phyloP scores from a whole-genome alignment of 257 asterid species.

The Salvia miltiorrhiza region DNA sequence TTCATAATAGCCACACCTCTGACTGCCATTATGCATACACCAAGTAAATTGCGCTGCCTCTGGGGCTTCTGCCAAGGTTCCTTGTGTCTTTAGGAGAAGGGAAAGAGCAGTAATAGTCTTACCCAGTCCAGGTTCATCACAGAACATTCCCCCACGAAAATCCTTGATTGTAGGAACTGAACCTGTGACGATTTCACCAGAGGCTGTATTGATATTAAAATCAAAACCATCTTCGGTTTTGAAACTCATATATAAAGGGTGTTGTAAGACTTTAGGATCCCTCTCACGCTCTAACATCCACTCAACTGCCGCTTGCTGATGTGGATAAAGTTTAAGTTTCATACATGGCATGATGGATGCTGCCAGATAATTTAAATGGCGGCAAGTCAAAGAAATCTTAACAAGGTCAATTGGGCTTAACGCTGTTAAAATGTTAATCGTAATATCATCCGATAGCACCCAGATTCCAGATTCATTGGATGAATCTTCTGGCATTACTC shows the following conservation, averaged over 20 bases:
- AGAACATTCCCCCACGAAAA: conserved; percentile 93
- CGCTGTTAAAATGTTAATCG: conserved; percentile 54
- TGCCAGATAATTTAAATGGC: conserved; percentile 65
- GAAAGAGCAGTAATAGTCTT: conserved; percentile 94
- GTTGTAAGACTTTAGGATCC: conserved; percentile 48
- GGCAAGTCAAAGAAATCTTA: conserved; percentile 75
- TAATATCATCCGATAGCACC: conserved; percentile 68
- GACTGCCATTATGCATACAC: conserved; percentile 70
- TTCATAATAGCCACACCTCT: conserved; percentile 87
- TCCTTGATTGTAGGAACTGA: conserved; percentile 58
- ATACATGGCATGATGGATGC: conserved; percentile 90
- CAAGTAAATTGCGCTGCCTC: conserved; percentile 61
- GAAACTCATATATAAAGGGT: conserved; percentile 72
- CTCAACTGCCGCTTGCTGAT: conserved; percentile 92
- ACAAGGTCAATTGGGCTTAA: conserved; percentile 70
- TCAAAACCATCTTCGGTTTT: conserved; percentile 66
- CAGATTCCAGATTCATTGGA: conserved; percentile 57
- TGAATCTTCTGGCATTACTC: conserved; percentile 48
- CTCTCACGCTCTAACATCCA: conserved; percentile 96
- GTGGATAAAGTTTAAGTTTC: conserved; percentile 90
- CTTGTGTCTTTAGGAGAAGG: conserved; percentile 80
- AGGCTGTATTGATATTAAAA: conserved; percentile 59
- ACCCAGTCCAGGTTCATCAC: conserved; percentile 99
- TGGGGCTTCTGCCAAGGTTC: conserved; percentile 78
- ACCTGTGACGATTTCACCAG: conserved; percentile 70